Evolutionary conservation across 345 rosid species (phyloP).

Genomic region (Lumnitzera littorea): DNA sequence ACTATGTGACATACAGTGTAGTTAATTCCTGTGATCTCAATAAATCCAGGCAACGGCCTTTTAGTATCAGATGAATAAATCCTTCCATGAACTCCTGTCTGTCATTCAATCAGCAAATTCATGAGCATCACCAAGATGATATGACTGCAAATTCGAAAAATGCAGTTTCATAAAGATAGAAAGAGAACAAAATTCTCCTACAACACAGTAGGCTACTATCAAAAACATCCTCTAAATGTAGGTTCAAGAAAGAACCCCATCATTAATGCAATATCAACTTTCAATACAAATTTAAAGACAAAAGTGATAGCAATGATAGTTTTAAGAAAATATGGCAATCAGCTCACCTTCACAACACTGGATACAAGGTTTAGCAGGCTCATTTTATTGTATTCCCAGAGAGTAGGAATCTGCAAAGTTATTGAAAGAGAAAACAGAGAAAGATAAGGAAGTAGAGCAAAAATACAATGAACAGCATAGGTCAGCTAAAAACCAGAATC

Average conservation of each 20-base stretch:
- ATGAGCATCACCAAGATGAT: too few relatives aligned
- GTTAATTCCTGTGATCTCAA: constrained; percentile 65
- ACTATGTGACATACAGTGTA: constrained; percentile 41
- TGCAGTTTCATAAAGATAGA: background rate
- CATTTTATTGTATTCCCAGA: constrained; percentile 85
- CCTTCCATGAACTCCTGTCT: constrained; percentile 93
- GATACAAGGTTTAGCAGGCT: constrained; percentile 92
- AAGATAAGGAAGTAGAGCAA: constrained; percentile 7
- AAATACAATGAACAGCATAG: background rate
- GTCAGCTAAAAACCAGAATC: too few relatives aligned
- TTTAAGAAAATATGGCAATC: too few relatives aligned
- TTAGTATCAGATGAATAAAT: constrained; percentile 71
- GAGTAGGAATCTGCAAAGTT: constrained; percentile 59
- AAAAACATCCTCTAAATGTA: too few relatives aligned
- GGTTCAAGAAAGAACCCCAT: too few relatives aligned
- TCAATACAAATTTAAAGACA: too few relatives aligned
- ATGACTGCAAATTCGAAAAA: too few relatives aligned
- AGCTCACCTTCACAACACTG: constrained; percentile 62
- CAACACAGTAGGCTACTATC: too few relatives aligned
- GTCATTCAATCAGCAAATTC: background rate
- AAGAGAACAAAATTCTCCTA: background rate
- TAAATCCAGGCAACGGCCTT: constrained; percentile 66
- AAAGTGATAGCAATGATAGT: too few relatives aligned
- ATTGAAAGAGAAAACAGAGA: constrained; percentile 2
- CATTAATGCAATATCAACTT: too few relatives aligned